Base-by-base conservation (phyloP, 129 eudicot species). In the Saposhnikovia divaricata region DNA sequence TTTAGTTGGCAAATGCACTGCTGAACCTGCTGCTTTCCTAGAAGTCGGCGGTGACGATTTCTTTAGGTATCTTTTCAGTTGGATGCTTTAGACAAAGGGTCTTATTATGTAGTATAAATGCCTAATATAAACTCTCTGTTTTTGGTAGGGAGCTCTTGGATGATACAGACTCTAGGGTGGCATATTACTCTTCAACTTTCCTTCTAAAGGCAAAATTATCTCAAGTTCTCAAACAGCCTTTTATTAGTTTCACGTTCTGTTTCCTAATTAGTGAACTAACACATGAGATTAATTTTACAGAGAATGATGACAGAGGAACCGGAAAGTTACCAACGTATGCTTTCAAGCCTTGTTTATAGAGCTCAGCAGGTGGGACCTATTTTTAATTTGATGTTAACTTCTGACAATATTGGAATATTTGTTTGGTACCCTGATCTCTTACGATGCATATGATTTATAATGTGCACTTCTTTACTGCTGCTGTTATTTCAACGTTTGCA, bases 231-330 rank as follows among this genome's bases (percentile, higher is more conserved):
- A 40, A 40, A 13, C 39, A 9, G 16, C 47, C 76, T 5, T 38
- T 19, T 9, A n/a, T 53, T 72, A 37, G 25, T 27, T 71, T 72
- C n/a, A 25, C 21, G 27, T 27, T 23, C 16, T 5, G 13, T 27
- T 45, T 45, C 23, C 81, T 25, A 37, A 13, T 50, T 27, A 70
- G 55, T 59, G 50, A 50, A 21, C 80, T 82, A 59, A 82, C 81
- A 44, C n/a, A 43, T 66, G 14, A 31, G n/a, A 80, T 53, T 47
- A 31, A 43, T 77, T 51, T 77, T 84, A 77, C 89, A 95, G 99
- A 90, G 98, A 86, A 92, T 96, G 99, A 96, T 96, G 99, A 96
- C 99, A 4, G 99, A 91, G 81, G 96, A 96, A 87, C 92, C 97
- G 6, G 99, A 96, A 79, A 84, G 77, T 21, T 96, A 96, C 86